phyloP scores from a whole-genome alignment of 306 rosid genomes.

The Trifolium dubium region DNA sequence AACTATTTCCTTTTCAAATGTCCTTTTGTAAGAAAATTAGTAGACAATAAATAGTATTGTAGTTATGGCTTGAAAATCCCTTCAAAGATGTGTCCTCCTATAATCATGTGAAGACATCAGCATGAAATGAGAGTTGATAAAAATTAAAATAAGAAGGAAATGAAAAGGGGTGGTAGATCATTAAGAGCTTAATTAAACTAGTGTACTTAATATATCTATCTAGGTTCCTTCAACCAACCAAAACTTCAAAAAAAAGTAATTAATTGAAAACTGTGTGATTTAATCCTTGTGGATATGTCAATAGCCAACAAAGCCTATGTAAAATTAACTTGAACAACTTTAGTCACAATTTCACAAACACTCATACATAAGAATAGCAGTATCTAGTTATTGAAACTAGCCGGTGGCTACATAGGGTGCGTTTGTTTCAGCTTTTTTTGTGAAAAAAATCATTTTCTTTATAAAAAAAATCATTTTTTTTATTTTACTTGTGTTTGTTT shows the following conservation, averaged over 20 bases:
- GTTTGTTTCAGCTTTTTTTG: no score
- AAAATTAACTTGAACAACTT: no score
- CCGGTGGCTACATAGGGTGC: no score
- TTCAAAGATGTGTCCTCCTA: conserved; percentile 38
- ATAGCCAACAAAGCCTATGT: no score
- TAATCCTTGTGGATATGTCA: conserved; percentile 59
- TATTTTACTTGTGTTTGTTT: no score
- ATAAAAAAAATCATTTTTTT: no score
- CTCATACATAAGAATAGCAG: no score
- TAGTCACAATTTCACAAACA: no score
- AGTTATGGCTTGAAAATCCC: conserved; percentile 22
- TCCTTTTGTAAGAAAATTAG: conserved; percentile 26
- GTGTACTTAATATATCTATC: background rate
- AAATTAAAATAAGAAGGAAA: conserved; percentile 34
- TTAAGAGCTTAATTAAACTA: conserved; percentile 37
- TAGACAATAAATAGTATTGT: conserved; percentile 18
- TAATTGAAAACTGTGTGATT: conserved; percentile 50
- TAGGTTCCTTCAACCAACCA: conserved; percentile 50
- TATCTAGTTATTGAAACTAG: no score
- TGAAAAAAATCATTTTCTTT: no score
- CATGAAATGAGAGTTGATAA: conserved; percentile 36
- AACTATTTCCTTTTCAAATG: no score
- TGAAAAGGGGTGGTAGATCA: conserved; percentile 29
- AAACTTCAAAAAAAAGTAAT: conserved; percentile 39
- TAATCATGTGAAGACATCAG: conserved; percentile 41